A percentile compares a stretch with the other conserved stretches of the same genome.
phyloP scores from a whole-genome alignment of 2,329 filamentous ascomycete species.

The Esteya vermicola region DNA sequence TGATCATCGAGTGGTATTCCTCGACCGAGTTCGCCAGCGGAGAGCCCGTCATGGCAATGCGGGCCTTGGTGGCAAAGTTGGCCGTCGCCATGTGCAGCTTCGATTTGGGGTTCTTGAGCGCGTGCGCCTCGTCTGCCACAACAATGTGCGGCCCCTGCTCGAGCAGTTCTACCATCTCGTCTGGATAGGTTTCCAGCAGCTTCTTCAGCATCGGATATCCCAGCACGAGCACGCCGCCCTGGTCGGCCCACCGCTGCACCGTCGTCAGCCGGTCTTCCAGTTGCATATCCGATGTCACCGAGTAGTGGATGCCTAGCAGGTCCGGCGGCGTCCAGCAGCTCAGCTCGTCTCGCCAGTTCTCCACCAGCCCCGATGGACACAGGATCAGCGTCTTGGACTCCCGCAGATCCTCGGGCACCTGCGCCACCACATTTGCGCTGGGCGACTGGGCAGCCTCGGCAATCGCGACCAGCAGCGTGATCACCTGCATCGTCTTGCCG shows the following conservation, averaged over 20 bases:
- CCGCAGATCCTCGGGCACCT: constrained; percentile 54
- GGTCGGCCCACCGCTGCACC: constrained; percentile 43
- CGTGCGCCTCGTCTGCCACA: constrained; percentile 75
- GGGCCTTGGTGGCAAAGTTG: constrained; percentile 49
- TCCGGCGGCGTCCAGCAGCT: constrained; percentile 48
- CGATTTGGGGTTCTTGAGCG: constrained; percentile 51
- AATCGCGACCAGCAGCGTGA: constrained; percentile 67
- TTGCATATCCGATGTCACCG: constrained; percentile 31
- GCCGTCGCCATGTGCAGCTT: constrained; percentile 37
- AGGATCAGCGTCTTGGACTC: constrained; percentile 54
- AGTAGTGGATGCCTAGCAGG: constrained; percentile 40
- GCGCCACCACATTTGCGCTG: constrained; percentile 40
- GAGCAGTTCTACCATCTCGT: constrained; percentile 15
- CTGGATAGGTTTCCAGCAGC: constrained; percentile 14
- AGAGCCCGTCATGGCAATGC: constrained; percentile 77
- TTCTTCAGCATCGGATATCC: constrained; percentile 57
- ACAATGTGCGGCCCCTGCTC: constrained; percentile 51
- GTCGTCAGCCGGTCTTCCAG: constrained; percentile 23
- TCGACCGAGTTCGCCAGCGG: constrained; percentile 71
- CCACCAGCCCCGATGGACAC: constrained; percentile 59
- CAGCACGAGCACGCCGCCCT: constrained; percentile 58
- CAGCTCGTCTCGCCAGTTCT: constrained; percentile 77
- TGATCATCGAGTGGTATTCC: constrained; percentile 78
- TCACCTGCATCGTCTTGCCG: constrained; percentile 85
- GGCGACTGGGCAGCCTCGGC: constrained; percentile 47